Percentiles rank a stretch among this genome's conserved stretches.
Conservation (phyloP, 768 basidiomycete genomes). For the Cystofilobasidium bisporidii region DNA sequence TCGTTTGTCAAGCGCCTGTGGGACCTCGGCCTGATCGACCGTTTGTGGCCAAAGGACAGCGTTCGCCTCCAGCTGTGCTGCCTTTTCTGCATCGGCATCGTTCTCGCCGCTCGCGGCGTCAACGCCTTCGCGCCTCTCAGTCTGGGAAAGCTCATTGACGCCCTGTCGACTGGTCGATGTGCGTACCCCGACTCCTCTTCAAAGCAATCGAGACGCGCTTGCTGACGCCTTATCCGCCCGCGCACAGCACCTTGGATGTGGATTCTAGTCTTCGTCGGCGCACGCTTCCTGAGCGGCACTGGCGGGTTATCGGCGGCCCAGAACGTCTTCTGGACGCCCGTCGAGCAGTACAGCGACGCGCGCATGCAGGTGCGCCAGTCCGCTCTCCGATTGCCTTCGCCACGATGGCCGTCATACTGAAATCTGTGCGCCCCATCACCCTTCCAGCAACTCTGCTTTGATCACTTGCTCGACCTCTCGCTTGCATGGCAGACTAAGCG, state of each 20-base stretch:
- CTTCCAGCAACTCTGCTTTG: conserved; percentile 56
- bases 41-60: conserved; percentile 67
- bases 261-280: conserved; percentile 58
- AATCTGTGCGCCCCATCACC: conserved; percentile 5
- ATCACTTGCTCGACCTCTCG: conserved; percentile 77
- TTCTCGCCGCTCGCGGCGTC: conserved; percentile 65
- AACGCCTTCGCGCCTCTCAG: conserved; percentile 62
- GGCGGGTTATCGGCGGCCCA: conserved; percentile 47
- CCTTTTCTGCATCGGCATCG: conserved; percentile 57
- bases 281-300: conserved; percentile 67
- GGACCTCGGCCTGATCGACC: conserved; percentile 57
- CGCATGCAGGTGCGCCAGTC: conserved; percentile 61
- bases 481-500: conserved; percentile 71
- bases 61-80: conserved; percentile 60
- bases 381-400: too few relatives aligned
- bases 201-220: not conserved
- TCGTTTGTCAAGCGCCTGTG: conserved; percentile 52
- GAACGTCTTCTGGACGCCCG: conserved; percentile 45
- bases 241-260: conserved; percentile 48
- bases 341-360: conserved; percentile 61
- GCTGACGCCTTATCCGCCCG: not conserved
- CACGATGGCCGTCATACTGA: too few relatives aligned
- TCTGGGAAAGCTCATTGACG: conserved; percentile 54
- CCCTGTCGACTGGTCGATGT: conserved; percentile 28
- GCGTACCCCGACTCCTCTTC: not conserved